Base-by-base conservation (phyloP, 1,284 basidiomycete genomes). In the Ustilago cynodontis region DNA sequence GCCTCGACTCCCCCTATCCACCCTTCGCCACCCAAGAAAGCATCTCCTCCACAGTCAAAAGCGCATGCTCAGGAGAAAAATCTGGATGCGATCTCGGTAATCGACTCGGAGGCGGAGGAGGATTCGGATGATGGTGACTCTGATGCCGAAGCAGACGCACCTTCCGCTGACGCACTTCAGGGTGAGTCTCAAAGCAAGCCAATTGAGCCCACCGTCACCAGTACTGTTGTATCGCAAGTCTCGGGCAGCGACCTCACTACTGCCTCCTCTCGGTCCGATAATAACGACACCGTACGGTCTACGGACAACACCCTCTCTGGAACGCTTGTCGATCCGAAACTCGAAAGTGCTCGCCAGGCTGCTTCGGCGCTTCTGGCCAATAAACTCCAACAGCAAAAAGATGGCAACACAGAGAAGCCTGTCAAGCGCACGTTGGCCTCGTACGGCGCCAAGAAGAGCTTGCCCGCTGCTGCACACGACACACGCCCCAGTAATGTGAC, bases 361-460 rank as follows among this genome's bases (percentile, higher is more conserved):
- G 66, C 74, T 8, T 68, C 74, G 3, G 61, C 58, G 6, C 65
- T 77, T 1, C 54, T 69, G 18, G 54, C 57, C 7, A 59, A 56
- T 47, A 65, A 71, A 37, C 53, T 68, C 3, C 64, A 71, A 33
- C 63, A 66, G 50, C 69, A 72, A 35, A 69, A 71, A 31, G 68
- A 67, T 11, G 65, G 51, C 35, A 67, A 51, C 45, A 13, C 53
- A 9, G 70, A 72, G 14, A 77, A 74, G 64, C 71, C 75, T 0
- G 64, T 55, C 67, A 77, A 77, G 45, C 70, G 75, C 7, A 77
- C 75, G 3, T 64, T 77, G 3, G 64, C 75, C 14, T 77, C 75
- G 20, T 74, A 71, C 59, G 67, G 71, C 33, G 70, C 75, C 43
- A 77, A 77, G 61, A 77, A 77, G 64, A 77, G 75, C 51, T 62